Evolutionary conservation across 2,329 filamentous ascomycete genomes (phyloP).

Genomic region (Paradendryphiella salina): DNA sequence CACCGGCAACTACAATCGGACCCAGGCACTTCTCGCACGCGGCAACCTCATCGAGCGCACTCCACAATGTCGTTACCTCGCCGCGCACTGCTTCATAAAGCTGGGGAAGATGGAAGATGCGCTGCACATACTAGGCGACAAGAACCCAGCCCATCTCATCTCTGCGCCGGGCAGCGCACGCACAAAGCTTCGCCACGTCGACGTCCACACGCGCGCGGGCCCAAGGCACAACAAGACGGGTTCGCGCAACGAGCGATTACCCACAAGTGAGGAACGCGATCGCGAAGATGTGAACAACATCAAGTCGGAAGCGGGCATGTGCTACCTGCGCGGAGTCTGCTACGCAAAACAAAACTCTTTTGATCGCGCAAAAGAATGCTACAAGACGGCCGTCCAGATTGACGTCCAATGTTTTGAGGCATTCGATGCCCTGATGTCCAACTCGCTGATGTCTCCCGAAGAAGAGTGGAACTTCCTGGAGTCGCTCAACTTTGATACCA

Average conservation of each 20-base stretch:
- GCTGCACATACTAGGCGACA: constrained; percentile 81
- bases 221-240: constrained; percentile 49
- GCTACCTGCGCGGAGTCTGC: constrained; percentile 88
- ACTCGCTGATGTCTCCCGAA: constrained; percentile 83
- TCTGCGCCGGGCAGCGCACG: constrained; percentile 65
- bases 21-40: constrained; percentile 80
- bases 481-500: constrained; percentile 85
- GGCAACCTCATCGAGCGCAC: constrained; percentile 81
- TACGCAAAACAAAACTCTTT: constrained; percentile 97
- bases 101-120: constrained; percentile 90
- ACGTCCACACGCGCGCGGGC: constrained; percentile 57
- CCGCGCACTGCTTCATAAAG: constrained; percentile 91
- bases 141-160: constrained; percentile 89
- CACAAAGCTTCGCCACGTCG: constrained; percentile 72
- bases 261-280: constrained; percentile 64
- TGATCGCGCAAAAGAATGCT: constrained; percentile 95
- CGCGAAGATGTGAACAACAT: constrained; percentile 73
- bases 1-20: constrained; percentile 91
- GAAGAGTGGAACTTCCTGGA: constrained; percentile 91
- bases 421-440: constrained; percentile 97
- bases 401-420: constrained; percentile 98
- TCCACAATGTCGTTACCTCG: constrained; percentile 86
- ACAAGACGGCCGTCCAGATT: constrained; percentile 94
- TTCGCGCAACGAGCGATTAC: constrained; percentile 56
- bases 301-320: constrained; percentile 95